A percentile compares a stretch with the other conserved stretches of the same genome.
phyloP scores from a whole-genome alignment of 495 filamentous ascomycete species.

The Tuber magnatum region DNA sequence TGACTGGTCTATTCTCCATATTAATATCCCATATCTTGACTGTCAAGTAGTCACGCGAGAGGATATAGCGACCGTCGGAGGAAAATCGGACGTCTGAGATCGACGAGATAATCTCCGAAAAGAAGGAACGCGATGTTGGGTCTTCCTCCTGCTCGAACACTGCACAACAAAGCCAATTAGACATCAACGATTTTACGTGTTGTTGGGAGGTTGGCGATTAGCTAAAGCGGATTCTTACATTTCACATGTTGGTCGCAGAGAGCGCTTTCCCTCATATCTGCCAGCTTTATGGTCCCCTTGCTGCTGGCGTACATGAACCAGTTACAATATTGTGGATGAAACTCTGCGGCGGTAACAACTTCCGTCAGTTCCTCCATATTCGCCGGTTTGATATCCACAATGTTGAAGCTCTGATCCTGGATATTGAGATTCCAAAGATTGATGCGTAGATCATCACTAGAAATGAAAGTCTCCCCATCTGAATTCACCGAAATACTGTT shows the following conservation, averaged over 20 bases:
- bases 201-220: background rate
- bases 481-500: conserved; percentile 99
- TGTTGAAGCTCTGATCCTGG: conserved; percentile 99
- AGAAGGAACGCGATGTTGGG: conserved; percentile 96
- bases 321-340: conserved; percentile 95
- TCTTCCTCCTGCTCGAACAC: conserved; percentile 99
- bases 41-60: conserved; percentile 94
- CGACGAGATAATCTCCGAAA: conserved; percentile 98
- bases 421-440: conserved; percentile 99
- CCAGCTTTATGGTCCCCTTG: conserved; percentile 97
- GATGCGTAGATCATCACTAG: conserved; percentile 92
- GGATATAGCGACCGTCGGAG: conserved; percentile 89
- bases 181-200: conserved; percentile 13
- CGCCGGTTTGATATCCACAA: conserved; percentile 97
- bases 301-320: conserved; percentile 99
- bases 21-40: conserved; percentile 99
- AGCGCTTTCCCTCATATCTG: conserved; percentile 94
- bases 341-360: conserved; percentile 96
- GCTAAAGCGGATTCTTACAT: conserved; percentile 52
- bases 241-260: conserved; percentile 94
- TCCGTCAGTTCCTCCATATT: conserved; percentile 99
- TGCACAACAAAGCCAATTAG: conserved; percentile 42
- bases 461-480: conserved; percentile 98
- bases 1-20: conserved; percentile 93
- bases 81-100: conserved; percentile 98